Evolutionary conservation across 2,329 filamentous ascomycete species (phyloP).

Genomic region (Thielaviopsis cerberus): DNA sequence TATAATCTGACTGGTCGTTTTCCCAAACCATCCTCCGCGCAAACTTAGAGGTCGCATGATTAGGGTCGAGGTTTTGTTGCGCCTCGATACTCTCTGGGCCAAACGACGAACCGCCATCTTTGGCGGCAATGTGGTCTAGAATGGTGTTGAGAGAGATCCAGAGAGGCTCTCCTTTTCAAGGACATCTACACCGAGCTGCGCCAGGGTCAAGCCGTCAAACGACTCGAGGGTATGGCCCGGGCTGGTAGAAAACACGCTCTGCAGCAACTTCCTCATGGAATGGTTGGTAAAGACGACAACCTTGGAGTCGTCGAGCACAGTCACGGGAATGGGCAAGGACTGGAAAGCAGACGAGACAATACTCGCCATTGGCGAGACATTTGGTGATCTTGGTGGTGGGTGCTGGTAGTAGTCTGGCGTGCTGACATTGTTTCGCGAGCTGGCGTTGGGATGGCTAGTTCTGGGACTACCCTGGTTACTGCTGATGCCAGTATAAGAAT

Average conservation of each 20-base stretch:
- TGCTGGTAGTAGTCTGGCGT: background rate
- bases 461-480: background rate
- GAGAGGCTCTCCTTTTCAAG: slow-evolving; percentile 45
- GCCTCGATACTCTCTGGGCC: background rate
- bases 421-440: background rate
- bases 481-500: background rate
- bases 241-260: background rate
- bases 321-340: slow-evolving; percentile 52
- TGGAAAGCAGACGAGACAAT: slow-evolving; percentile 44
- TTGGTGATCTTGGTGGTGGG: background rate
- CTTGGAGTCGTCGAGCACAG: slow-evolving; percentile 51
- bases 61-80: background rate
- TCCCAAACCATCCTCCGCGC: slow-evolving; percentile 1
- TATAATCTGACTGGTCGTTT: slow-evolving; percentile 6
- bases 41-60: background rate
- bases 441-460: background rate
- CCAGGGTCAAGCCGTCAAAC: slow-evolving; percentile 24
- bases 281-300: slow-evolving; percentile 58
- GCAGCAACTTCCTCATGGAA: slow-evolving; percentile 49
- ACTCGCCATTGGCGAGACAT: background rate
- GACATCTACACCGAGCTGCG: slow-evolving; percentile 55
- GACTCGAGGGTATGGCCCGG: background rate
- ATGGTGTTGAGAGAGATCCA: slow-evolving; percentile 43
- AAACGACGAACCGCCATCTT: slow-evolving; percentile 9
- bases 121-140: slow-evolving; percentile 30